Percentiles rank a stretch among this genome's conserved stretches.
Evolutionary conservation across 2,329 filamentous ascomycete species (phyloP).

Genomic region (Neurospora sp.): DNA sequence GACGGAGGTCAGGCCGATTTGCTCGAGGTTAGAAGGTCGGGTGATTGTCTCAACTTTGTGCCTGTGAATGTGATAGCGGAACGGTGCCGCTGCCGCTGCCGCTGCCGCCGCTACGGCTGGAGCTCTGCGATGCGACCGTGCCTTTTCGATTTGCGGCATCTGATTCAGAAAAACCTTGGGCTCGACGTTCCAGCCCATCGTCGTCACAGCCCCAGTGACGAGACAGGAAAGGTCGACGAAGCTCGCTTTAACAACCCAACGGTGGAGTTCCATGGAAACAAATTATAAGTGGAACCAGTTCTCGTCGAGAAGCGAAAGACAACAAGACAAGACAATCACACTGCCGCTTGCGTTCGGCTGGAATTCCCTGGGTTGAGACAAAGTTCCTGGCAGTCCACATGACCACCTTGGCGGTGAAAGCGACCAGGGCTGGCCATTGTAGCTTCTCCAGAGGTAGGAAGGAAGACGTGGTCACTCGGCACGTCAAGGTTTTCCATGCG

Average conservation of each 20-base stretch:
- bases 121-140: not conserved
- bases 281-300: not conserved
- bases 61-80: not conserved
- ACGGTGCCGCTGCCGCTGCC: not conserved
- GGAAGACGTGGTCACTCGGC: not conserved
- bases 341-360: not conserved
- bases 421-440: not conserved
- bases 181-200: not conserved
- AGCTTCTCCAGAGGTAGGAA: not conserved
- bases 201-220: not conserved
- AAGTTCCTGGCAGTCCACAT: not conserved
- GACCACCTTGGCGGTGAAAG: not conserved
- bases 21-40: not conserved
- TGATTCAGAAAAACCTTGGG: not conserved
- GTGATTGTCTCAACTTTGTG: not conserved
- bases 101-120: not conserved
- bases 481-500: not conserved
- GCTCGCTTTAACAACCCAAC: not conserved
- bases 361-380: not conserved
- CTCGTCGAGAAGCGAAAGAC: not conserved
- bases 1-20: not conserved
- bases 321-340: not conserved
- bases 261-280: not conserved
- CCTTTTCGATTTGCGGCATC: not conserved
- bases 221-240: not conserved